Evolutionary conservation across 1,139 yeast species (phyloP), one percentile per base, ranked within the genome.

Genomic region (Yamadazyma diddensiae): DNA sequence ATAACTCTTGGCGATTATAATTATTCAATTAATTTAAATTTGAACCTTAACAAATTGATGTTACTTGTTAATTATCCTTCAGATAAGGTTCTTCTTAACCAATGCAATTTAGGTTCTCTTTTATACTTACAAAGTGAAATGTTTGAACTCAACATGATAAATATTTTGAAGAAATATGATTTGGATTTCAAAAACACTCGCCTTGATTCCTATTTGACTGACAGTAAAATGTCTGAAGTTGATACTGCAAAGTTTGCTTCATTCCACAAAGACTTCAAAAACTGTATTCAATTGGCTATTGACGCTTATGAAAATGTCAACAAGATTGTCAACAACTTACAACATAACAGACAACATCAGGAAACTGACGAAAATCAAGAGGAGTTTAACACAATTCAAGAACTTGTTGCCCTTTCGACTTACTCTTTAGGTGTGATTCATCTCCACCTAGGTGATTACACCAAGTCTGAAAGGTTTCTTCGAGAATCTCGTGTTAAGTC

Each of bases 381-480:
- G 44, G 38, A 20, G 39, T 43, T 26, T 46, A 50, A 29, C 34
- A 42, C 29, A 25, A 53, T 65, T 14, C 46, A 47, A 31, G 87
- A 85, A 42, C 79, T 84, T 2, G 77, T 82, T 20, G 95, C 95
- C 0, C 64, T 87, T 49, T 78, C 95, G 1, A 79, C 87, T 0
- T 90, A 86, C 50, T 94, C 95, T 0, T 64, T 86, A 25, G 97
- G 96, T 0, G 94, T 88, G 4, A 71, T 86, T 11, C 71, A 77
- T 30, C 57, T 84, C 13, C 88, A 85, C 49, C 49, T 65, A 24
- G 70, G 77, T 1, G 61, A 79, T 15, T 65, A 69, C 36, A 70
- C 68, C 15, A 63, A 69, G 40, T 88, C 95, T 0, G 78, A 76
- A 43, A 65, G 79, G 22, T 59, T 75, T 20, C 62, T 88, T 28